These are phyloP conservation scores for Mycena rebaudengoi DNA, from an alignment of 768 basidiomycete species.

Conservation along the genomic window DNA sequence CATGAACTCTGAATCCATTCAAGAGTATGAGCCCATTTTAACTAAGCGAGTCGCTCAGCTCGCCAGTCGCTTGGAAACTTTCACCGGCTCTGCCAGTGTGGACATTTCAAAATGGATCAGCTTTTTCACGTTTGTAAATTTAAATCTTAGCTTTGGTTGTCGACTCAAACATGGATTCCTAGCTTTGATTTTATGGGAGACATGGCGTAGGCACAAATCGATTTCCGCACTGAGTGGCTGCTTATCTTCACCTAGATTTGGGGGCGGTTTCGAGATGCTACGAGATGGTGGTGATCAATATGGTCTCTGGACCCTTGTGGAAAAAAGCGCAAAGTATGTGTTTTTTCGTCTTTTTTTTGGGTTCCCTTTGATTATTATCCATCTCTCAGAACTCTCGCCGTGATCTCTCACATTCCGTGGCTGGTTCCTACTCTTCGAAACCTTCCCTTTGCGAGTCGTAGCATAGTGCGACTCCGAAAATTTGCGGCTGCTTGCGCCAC, in stretches of 20 bases:
- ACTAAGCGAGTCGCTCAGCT: constrained; percentile 47
- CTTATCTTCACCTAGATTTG: constrained; percentile 9
- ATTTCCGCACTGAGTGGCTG: not conserved
- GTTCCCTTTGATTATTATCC: not conserved
- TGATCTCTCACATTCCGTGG: constrained; percentile 44
- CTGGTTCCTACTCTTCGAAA: not conserved
- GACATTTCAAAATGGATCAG: constrained; percentile 46
- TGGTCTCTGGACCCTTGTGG: constrained; percentile 55
- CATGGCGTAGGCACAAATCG: constrained; percentile 41
- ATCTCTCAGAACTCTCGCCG: constrained; percentile 38
- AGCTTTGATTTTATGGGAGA: constrained; percentile 52
- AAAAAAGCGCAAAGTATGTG: constrained; percentile 51
- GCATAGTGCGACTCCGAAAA: not conserved
- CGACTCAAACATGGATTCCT: not conserved
- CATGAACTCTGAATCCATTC: constrained; percentile 53
- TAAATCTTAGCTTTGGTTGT: not conserved
- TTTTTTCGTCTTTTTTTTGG: not conserved
- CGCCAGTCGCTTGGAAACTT: constrained; percentile 40
- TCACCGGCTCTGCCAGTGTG: constrained; percentile 26
- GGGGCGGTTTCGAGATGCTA: constrained; percentile 40
- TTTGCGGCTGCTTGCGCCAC: not conserved
- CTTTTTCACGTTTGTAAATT: constrained; percentile 46
- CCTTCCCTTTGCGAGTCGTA: not conserved
- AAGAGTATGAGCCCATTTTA: constrained; percentile 53
- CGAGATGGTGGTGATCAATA: constrained; percentile 51